phyloP scores from a whole-genome alignment of 192 early-diverging fungal genomes.

The Polychytrium aggregatum region DNA sequence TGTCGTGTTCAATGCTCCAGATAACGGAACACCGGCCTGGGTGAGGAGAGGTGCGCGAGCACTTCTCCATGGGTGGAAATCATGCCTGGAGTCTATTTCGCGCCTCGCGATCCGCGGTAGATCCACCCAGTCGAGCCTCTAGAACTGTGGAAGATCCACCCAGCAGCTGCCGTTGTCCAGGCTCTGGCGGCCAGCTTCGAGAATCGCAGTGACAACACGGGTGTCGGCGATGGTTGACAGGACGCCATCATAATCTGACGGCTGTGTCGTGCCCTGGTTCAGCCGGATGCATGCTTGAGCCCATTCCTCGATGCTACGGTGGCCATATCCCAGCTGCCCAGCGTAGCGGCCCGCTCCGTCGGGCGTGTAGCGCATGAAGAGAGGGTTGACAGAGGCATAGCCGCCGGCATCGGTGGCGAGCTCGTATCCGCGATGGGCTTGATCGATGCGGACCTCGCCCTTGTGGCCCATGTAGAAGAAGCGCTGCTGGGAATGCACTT shows the following conservation, averaged over 20 bases:
- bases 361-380: constrained; percentile 33
- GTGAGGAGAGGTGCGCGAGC: too few relatives aligned
- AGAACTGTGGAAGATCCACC: too few relatives aligned
- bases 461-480: constrained; percentile 31
- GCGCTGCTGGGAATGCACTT: constrained; percentile 31
- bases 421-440: constrained; percentile 33
- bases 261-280: constrained; percentile 5
- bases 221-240: constrained; percentile 27
- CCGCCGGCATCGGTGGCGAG: constrained; percentile 21
- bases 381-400: constrained; percentile 17
- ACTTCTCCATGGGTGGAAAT: too few relatives aligned
- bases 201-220: constrained; percentile 24
- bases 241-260: constrained; percentile 19
- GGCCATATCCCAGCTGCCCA: constrained; percentile 28
- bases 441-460: constrained; percentile 30
- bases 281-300: constrained; percentile 18
- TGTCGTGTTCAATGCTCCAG: too few relatives aligned
- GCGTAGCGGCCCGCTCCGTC: constrained; percentile 28
- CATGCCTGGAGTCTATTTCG: too few relatives aligned
- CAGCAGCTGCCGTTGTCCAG: too few relatives aligned
- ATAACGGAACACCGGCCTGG: too few relatives aligned
- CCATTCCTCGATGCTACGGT: constrained; percentile 22
- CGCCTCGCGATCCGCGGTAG: too few relatives aligned
- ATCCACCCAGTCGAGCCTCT: too few relatives aligned
- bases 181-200: constrained; percentile 32